These are phyloP conservation scores for Echria macrotheca DNA, from an alignment of 495 filamentous ascomycete genomes.

Conservation along the genomic window DNA sequence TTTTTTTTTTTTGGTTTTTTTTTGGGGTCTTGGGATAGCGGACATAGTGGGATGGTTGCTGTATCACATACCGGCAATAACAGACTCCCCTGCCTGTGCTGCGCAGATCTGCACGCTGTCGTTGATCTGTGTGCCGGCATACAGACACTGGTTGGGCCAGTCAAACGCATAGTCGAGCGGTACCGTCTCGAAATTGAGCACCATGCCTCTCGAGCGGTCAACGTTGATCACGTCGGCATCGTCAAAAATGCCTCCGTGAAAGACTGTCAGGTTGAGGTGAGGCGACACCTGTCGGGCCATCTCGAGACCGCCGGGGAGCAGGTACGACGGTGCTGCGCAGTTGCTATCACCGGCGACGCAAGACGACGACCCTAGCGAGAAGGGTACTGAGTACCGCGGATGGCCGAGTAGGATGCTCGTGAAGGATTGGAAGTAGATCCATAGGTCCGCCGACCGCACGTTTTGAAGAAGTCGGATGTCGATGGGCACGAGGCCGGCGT, in stretches of 20 bases:
- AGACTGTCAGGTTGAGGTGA: conserved; percentile 13
- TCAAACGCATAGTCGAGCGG: not conserved
- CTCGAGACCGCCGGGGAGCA: conserved; percentile 16
- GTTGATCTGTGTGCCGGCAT: not conserved
- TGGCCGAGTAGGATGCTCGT: conserved; percentile 5
- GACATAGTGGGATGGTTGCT: too few relatives aligned
- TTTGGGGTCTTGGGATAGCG: too few relatives aligned
- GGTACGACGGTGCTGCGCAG: conserved; percentile 5
- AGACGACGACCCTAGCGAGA: not conserved
- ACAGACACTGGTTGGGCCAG: not conserved
- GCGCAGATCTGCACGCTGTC: conserved; percentile 13
- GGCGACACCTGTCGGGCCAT: conserved; percentile 10
- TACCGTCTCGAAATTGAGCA: conserved; percentile 3
- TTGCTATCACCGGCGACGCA: not conserved
- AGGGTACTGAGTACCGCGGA: conserved; percentile 1
- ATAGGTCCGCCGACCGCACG: conserved; percentile 1
- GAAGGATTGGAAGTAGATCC: conserved; percentile 1
- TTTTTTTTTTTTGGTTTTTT: too few relatives aligned
- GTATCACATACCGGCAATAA: conserved; percentile 9
- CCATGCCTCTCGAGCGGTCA: conserved; percentile 9
- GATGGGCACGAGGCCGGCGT: conserved; percentile 7
- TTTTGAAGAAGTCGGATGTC: conserved; percentile 3
- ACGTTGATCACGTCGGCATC: conserved; percentile 10
- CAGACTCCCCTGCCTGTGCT: not conserved
- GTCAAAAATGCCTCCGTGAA: conserved; percentile 11